A percentile compares a stretch with the other conserved stretches of the same genome.
Conservation (phyloP, 106 monocot genomes). For the Dendrobium chrysotoxum region DNA sequence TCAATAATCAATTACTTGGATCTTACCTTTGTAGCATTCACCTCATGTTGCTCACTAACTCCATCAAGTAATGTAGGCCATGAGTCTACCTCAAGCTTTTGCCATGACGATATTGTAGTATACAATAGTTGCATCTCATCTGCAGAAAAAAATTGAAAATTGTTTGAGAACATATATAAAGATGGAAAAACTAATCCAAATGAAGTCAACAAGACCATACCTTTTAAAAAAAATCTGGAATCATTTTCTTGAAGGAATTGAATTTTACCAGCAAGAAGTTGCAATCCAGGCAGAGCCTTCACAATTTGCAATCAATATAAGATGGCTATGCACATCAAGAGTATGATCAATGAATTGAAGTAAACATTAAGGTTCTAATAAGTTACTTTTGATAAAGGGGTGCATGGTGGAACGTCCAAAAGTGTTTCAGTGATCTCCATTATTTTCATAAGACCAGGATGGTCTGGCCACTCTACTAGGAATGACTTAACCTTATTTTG, state of each 20-base stretch:
- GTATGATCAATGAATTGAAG: background rate
- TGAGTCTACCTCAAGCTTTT: slow-evolving; percentile 72
- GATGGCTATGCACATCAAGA: slow-evolving; percentile 1
- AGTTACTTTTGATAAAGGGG: slow-evolving; percentile 69
- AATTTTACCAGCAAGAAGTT: slow-evolving; percentile 39
- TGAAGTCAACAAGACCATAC: slow-evolving; percentile 19
- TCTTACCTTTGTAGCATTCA: slow-evolving; percentile 63
- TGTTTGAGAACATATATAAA: background rate
- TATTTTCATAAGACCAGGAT: slow-evolving; percentile 73
- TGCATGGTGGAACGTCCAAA: slow-evolving; percentile 37
- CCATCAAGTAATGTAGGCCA: slow-evolving; percentile 77
- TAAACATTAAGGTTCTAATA: background rate
- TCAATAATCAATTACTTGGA: background rate
- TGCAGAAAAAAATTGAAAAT: slow-evolving; percentile 18
- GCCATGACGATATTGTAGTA: slow-evolving; percentile 56
- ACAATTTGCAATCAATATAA: slow-evolving; percentile 8
- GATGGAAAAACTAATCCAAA: background rate
- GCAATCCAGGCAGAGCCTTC: slow-evolving; percentile 71
- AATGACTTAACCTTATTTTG: slow-evolving; percentile 32
- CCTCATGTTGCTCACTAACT: slow-evolving; percentile 47
- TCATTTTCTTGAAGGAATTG: slow-evolving; percentile 53
- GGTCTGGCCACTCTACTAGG: slow-evolving; percentile 69
- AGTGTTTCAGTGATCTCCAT: slow-evolving; percentile 40
- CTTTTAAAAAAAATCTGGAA: slow-evolving; percentile 43
- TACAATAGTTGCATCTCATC: slow-evolving; percentile 52